These are phyloP conservation scores for Penstemon newberryi DNA, from an alignment of 257 asterid genomes.

Conservation along the genomic window DNA sequence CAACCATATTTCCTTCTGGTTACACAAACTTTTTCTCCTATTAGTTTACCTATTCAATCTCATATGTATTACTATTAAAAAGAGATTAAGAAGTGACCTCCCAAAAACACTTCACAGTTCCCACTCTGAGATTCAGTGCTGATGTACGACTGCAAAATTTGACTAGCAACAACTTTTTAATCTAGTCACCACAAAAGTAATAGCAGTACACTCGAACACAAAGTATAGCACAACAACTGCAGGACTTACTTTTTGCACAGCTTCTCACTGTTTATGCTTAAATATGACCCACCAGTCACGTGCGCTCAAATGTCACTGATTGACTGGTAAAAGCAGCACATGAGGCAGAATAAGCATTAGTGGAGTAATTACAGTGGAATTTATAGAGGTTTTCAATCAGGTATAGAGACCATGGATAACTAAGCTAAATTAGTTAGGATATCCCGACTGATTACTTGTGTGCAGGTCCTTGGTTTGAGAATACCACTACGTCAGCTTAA, in stretches of 20 bases:
- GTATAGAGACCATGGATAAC: not conserved
- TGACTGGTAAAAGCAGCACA: not conserved
- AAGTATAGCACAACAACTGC: not conserved
- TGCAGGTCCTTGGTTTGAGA: not conserved
- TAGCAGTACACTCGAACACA: not conserved
- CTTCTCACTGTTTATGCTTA: not conserved
- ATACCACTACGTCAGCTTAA: not conserved
- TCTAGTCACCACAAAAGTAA: not conserved
- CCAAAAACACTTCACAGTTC: not conserved
- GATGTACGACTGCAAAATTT: not conserved
- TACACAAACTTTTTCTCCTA: not conserved
- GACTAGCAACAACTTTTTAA: not conserved
- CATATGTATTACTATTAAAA: not conserved
- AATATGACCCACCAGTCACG: too few species aligned
- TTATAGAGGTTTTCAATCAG: not conserved
- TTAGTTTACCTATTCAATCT: not conserved
- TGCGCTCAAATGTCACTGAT: not conserved
- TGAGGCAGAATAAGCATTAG: not conserved
- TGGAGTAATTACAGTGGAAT: not conserved
- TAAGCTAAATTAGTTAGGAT: not conserved
- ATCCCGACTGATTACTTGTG: too few species aligned
- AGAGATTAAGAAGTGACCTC: not conserved
- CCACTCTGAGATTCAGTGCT: not conserved
- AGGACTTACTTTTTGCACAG: not conserved
- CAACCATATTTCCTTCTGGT: not conserved